Conservation (phyloP, 805 yeast species). For the Candida krabiensis region DNA sequence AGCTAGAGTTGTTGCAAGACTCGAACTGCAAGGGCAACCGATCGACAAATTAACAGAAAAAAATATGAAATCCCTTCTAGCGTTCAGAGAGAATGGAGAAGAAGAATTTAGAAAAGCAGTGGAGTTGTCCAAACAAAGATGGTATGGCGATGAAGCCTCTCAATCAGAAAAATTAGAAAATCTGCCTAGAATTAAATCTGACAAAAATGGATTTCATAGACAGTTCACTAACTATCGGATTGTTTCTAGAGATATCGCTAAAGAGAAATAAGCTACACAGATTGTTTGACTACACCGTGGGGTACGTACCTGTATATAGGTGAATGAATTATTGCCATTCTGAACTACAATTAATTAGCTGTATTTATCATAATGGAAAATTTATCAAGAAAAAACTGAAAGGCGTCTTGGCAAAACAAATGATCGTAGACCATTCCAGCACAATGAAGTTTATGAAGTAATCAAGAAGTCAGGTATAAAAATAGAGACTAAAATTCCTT, state of each 20-base stretch:
- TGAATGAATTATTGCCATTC: no score
- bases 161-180: slow-evolving; percentile 12
- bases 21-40: slow-evolving; percentile 60
- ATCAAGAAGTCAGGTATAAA: no score
- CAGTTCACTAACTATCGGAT: slow-evolving; percentile 29
- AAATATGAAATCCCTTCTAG: slow-evolving; percentile 54
- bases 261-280: no score
- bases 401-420: background rate
- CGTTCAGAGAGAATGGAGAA: slow-evolving; percentile 49
- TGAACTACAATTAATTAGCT: no score
- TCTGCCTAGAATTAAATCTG: slow-evolving; percentile 32
- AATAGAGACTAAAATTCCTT: no score
- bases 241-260: slow-evolving; percentile 30
- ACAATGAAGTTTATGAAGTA: no score
- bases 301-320: no score
- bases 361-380: background rate
- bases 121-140: slow-evolving; percentile 49
- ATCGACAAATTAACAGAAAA: slow-evolving; percentile 52
- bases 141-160: slow-evolving; percentile 34
- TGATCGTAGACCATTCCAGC: no score
- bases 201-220: slow-evolving; percentile 31
- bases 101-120: slow-evolving; percentile 59
- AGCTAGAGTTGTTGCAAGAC: slow-evolving; percentile 84
- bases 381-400: slow-evolving; percentile 1
- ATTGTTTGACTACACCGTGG: no score